Percentiles rank a stretch among this genome's conserved stretches.
Evolutionary conservation across 1,139 yeast species (phyloP).

Genomic region (Candida gigantensis): DNA sequence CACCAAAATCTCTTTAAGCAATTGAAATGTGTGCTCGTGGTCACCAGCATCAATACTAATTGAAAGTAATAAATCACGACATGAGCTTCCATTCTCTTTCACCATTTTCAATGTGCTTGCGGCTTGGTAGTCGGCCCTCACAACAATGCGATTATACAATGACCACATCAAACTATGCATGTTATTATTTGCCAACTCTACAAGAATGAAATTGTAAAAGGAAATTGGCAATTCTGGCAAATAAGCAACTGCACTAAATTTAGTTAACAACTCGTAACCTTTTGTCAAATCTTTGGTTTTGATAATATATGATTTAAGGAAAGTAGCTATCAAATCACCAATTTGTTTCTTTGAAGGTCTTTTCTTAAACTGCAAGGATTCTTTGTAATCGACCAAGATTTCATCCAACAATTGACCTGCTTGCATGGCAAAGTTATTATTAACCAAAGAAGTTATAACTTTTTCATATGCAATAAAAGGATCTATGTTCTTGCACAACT

Average conservation of each 20-base stretch:
- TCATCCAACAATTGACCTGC: conserved; percentile 60
- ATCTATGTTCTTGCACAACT: conserved; percentile 20
- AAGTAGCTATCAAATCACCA: conserved; percentile 34
- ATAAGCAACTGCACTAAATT: conserved; percentile 34
- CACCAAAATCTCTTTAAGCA: conserved; percentile 39
- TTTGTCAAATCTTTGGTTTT: conserved; percentile 20
- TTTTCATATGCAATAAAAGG: conserved; percentile 53
- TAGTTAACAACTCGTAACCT: conserved; percentile 28
- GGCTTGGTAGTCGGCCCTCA: conserved; percentile 39
- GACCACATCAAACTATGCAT: conserved; percentile 30
- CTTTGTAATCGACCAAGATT: conserved; percentile 34
- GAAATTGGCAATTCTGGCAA: conserved; percentile 40
- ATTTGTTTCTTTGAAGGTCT: conserved; percentile 26
- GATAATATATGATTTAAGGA: conserved; percentile 27
- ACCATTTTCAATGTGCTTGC: conserved; percentile 13
- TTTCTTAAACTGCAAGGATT: conserved; percentile 15
- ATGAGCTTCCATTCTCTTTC: conserved; percentile 17
- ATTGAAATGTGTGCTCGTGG: conserved; percentile 36
- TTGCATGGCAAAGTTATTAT: conserved; percentile 46
- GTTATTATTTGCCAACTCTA: conserved; percentile 21
- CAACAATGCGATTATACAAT: conserved; percentile 36
- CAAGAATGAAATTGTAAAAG: conserved; percentile 35
- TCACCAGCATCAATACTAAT: conserved; percentile 38
- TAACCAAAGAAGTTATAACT: conserved; percentile 52
- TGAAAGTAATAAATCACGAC: conserved; percentile 35